Evolutionary conservation across 345 rosid species (phyloP), one percentile per base, ranked within the genome.

Genomic region (Microcos paniculata): DNA sequence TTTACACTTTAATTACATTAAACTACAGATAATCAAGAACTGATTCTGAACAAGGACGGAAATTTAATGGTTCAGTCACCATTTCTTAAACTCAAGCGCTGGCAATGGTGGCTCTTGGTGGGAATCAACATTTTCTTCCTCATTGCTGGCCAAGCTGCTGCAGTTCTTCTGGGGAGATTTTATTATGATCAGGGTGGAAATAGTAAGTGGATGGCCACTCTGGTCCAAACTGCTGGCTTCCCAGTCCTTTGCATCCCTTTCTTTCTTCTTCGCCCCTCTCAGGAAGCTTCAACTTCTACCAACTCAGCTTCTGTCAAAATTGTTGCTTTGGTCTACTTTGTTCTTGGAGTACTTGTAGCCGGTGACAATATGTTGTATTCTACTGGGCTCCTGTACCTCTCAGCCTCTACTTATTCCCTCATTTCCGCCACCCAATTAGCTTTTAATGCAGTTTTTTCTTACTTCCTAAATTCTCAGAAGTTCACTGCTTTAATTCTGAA

Each of bases 371-470:
- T 87, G 85, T 52, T 92, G 55, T 91, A 90, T 78, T 89, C 97
- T 24, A 23, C 78, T 46, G 99, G 99, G 40, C 92, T 95, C 57
- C 74, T 83, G 73, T 88, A 89, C 79, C 97, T 95, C 56, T 84
- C 96, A 0, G 92, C 90, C 71, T 93, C 98, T 43, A 88, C 98
- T 14, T 95, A 90, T 73, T 91, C 98, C 13, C 90, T 95, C 49
- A 83, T 88, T 21, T 93, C 94, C 70, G 93, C 92, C 7, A 82
- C 91, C 62, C 99, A 95, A 56, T 80, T 95, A 65, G 90, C 88
- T 45, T 93, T 90, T 65, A 95, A 91, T 82, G 91, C 91, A 3
- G 75, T 93, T 45, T 91, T 93, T 84, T 91, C 98, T 6, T 88
- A 77, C 83, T 88, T 84, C 83, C 80, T 95, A 70, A 95, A 95